These are phyloP conservation scores for Ceratopteris richardii DNA, from an alignment of 75 land plant species.

Conservation along the genomic window DNA sequence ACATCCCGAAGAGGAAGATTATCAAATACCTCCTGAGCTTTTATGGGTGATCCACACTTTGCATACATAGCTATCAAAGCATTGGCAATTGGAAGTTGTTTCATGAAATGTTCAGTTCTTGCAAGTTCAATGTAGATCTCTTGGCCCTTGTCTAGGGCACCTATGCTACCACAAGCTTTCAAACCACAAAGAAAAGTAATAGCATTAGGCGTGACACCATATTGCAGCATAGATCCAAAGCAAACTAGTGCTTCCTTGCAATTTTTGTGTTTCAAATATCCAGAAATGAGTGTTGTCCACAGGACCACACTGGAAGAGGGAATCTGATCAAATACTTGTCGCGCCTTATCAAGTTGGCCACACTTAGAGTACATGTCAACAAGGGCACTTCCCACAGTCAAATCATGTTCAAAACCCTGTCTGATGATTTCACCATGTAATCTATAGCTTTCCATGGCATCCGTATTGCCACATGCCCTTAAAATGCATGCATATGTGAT, in stretches of 20 bases:
- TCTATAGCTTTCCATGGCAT: constrained; percentile 45
- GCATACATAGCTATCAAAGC: constrained; percentile 30
- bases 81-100: constrained; percentile 3
- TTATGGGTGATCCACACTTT: not conserved
- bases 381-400: constrained; percentile 51
- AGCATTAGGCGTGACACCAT: not conserved
- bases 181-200: constrained; percentile 15
- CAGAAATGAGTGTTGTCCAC: constrained; percentile 2
- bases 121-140: constrained; percentile 40
- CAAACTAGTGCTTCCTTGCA: constrained; percentile 2
- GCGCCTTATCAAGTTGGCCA: constrained; percentile 9
- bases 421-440: constrained; percentile 56
- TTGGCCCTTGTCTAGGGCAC: constrained; percentile 26
- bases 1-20: constrained; percentile 35
- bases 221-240: not conserved
- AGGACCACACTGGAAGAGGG: not conserved
- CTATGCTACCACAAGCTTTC: constrained; percentile 40
- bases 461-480: constrained; percentile 51
- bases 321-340: not conserved
- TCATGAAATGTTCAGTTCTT: constrained; percentile 25
- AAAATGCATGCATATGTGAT: constrained; percentile 57
- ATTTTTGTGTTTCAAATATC: constrained; percentile 3
- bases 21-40: constrained; percentile 35
- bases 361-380: constrained; percentile 28
- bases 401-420: constrained; percentile 38